Evolutionary conservation across 805 yeast species (phyloP).

Genomic region (Isabelozyma heimii): DNA sequence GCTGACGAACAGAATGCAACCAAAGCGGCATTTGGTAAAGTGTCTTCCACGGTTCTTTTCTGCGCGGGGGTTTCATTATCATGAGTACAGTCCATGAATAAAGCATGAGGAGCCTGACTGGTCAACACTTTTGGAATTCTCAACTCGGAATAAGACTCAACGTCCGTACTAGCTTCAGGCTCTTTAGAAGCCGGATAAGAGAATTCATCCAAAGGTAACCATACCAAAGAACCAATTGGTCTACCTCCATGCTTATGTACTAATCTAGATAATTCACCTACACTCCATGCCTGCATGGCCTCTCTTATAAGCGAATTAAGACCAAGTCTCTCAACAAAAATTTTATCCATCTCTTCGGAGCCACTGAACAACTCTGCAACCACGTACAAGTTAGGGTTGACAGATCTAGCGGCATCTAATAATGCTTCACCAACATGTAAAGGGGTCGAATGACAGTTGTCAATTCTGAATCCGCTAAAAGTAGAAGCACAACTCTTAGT

Average conservation of each 20-base stretch:
- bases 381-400: slow-evolving; percentile 82
- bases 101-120: slow-evolving; percentile 81
- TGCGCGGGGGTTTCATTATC: slow-evolving; percentile 90
- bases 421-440: slow-evolving; percentile 88
- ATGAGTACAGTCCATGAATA: slow-evolving; percentile 97
- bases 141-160: slow-evolving; percentile 53
- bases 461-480: slow-evolving; percentile 88
- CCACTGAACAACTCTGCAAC: slow-evolving; percentile 96
- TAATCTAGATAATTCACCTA: slow-evolving; percentile 77
- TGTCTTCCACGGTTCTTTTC: slow-evolving; percentile 90
- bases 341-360: slow-evolving; percentile 83
- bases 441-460: slow-evolving; percentile 96
- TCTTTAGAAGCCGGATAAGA: slow-evolving; percentile 60
- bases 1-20: slow-evolving; percentile 93
- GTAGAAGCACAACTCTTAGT: slow-evolving; percentile 66
- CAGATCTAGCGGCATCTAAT: slow-evolving; percentile 81
- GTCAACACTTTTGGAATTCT: slow-evolving; percentile 65
- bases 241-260: slow-evolving; percentile 93
- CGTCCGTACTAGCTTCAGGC: slow-evolving; percentile 22
- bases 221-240: slow-evolving; percentile 88
- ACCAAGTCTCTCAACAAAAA: slow-evolving; percentile 88
- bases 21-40: slow-evolving; percentile 90
- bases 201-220: slow-evolving; percentile 73
- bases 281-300: slow-evolving; percentile 96
- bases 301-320: slow-evolving; percentile 88